Conservation (phyloP, 257 asterid species). For the Anisodus tanguticus region DNA sequence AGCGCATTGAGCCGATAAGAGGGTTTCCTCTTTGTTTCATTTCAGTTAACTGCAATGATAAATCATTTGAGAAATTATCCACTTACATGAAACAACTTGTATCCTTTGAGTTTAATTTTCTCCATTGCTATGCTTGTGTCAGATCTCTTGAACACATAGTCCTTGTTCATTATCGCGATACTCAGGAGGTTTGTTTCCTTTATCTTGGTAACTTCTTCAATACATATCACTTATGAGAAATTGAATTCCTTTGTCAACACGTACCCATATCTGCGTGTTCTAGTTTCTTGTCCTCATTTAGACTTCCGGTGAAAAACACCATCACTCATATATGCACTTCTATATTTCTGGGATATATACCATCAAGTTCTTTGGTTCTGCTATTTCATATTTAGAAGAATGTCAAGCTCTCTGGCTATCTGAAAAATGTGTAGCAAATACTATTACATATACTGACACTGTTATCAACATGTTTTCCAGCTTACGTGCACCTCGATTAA, state of each 20-base stretch:
- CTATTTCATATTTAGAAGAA: not conserved
- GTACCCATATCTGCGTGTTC: not conserved
- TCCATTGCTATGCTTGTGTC: constrained; percentile 41
- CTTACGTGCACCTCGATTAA: no score
- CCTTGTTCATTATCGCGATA: constrained; percentile 98
- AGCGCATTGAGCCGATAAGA: constrained; percentile 24
- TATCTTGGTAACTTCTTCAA: constrained; percentile 27
- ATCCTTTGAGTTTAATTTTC: constrained; percentile 31
- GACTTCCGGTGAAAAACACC: not conserved
- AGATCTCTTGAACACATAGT: constrained; percentile 92
- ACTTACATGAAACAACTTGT: constrained; percentile 28
- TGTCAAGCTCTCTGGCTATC: constrained; percentile 20
- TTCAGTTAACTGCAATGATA: constrained; percentile 29
- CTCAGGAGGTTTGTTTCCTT: constrained; percentile 81
- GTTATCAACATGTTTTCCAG: not conserved
- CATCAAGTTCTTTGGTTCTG: not conserved
- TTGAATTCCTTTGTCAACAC: not conserved
- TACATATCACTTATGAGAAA: constrained; percentile 23
- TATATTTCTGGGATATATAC: not conserved
- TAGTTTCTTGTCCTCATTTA: constrained; percentile 6
- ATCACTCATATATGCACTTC: not conserved
- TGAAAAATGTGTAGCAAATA: constrained; percentile 12
- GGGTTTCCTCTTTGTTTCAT: constrained; percentile 27
- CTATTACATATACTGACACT: not conserved
- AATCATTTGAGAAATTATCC: constrained; percentile 28